These are phyloP conservation scores for Schizonepeta tenuifolia DNA, from an alignment of 257 asterid genomes.

Conservation along the genomic window DNA sequence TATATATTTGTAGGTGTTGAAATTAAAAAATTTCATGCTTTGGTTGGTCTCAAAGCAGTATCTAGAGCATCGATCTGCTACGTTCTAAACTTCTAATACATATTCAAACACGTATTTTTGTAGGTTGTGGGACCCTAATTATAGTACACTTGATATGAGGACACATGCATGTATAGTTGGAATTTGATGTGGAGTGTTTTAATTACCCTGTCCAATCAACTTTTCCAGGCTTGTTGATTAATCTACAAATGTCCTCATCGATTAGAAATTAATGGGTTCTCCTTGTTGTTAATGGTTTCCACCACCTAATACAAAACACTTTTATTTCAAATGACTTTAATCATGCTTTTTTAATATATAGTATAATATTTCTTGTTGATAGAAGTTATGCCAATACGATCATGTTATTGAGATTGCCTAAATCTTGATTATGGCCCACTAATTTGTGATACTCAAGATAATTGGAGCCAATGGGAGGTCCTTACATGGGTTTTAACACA, in stretches of 20 bases:
- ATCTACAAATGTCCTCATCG: slow-evolving; percentile 47
- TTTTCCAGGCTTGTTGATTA: slow-evolving; percentile 45
- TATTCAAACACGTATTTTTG: background rate
- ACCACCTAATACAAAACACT: slow-evolving; percentile 55
- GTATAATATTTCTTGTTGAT: slow-evolving; percentile 52
- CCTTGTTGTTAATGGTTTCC: slow-evolving; percentile 57
- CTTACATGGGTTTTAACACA: slow-evolving; percentile 37
- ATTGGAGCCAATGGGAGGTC: slow-evolving; percentile 56
- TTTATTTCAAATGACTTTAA: slow-evolving; percentile 41
- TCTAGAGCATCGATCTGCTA: background rate
- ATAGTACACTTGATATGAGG: background rate
- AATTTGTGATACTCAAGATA: slow-evolving; percentile 55
- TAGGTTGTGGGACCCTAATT: background rate
- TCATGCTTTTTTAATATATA: slow-evolving; percentile 45
- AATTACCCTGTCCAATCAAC: slow-evolving; percentile 45
- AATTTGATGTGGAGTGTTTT: slow-evolving; percentile 13
- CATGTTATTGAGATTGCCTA: slow-evolving; percentile 63
- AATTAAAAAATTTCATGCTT: no score
- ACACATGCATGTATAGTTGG: background rate
- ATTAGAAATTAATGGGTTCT: slow-evolving; percentile 28
- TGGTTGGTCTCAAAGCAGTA: no score
- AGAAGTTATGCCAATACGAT: slow-evolving; percentile 67
- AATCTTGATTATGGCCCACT: slow-evolving; percentile 65
- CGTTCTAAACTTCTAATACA: no score
- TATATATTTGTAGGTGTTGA: no score